Evolutionary conservation across 805 yeast genomes (phyloP).

Genomic region (Suhomyces faveliae): DNA sequence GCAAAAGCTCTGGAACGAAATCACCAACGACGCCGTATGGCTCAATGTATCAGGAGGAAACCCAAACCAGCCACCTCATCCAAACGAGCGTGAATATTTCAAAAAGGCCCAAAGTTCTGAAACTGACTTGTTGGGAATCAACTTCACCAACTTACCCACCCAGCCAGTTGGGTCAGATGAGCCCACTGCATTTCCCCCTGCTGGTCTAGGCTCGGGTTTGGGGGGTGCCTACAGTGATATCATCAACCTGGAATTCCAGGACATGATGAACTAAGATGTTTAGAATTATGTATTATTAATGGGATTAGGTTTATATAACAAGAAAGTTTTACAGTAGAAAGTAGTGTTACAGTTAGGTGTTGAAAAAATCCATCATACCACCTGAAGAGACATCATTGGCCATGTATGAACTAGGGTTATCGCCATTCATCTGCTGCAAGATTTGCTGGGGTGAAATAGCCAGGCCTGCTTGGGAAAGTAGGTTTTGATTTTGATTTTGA

Average conservation of each 20-base stretch:
- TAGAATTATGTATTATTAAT: neutral
- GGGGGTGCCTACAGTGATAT: constrained; percentile 37
- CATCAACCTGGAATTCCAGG: constrained; percentile 38
- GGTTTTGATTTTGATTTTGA: neutral
- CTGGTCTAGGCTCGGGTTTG: constrained; percentile 4
- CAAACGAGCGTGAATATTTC: constrained; percentile 5
- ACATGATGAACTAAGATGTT: constrained; percentile 12
- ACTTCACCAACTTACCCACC: constrained; percentile 1
- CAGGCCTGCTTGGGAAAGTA: constrained; percentile 7
- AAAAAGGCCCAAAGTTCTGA: constrained; percentile 2
- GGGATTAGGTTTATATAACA: neutral
- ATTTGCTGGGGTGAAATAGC: constrained; percentile 41
- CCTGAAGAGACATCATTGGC: neutral
- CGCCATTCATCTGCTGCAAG: constrained; percentile 28
- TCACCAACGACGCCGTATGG: constrained; percentile 78
- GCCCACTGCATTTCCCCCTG: neutral
- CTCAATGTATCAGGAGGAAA: constrained; percentile 35
- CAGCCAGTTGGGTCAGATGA: neutral
- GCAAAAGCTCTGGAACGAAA: constrained; percentile 70
- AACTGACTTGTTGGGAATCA: neutral
- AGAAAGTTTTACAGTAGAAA: neutral
- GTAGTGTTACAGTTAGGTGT: constrained; percentile 12
- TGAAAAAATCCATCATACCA: constrained; percentile 29
- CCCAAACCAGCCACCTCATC: constrained; percentile 18
- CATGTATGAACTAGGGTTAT: constrained; percentile 7